These are phyloP conservation scores for Umbelopsis sp. DNA, from an alignment of 192 early-diverging fungal genomes.

Conservation along the genomic window DNA sequence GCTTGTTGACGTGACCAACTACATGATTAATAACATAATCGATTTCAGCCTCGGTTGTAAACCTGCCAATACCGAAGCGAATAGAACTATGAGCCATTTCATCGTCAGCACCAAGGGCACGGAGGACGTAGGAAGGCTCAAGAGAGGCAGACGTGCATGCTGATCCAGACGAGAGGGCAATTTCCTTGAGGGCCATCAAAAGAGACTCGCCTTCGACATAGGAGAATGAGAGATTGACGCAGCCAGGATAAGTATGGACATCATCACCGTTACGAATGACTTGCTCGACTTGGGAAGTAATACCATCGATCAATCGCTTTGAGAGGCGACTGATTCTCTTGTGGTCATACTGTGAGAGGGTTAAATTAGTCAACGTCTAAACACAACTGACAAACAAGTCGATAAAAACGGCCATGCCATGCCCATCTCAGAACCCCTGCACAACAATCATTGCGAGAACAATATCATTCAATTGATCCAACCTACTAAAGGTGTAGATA, in stretches of 20 bases:
- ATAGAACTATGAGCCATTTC: conserved; percentile 96
- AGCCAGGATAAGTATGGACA: conserved; percentile 76
- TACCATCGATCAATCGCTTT: conserved; percentile 76
- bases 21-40: conserved; percentile 88
- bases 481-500: background rate
- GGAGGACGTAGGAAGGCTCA: conserved; percentile 95
- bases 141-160: conserved; percentile 96
- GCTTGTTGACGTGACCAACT: conserved; percentile 74
- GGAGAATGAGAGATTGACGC: conserved; percentile 95
- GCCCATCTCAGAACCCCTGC: conserved; percentile 57
- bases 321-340: conserved; percentile 73
- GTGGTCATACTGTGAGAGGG: conserved; percentile 71
- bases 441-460: conserved; percentile 47
- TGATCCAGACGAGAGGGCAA: conserved; percentile 92
- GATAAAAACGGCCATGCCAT: too few relatives aligned
- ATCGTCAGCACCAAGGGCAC: conserved; percentile 95
- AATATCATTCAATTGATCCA: conserved; percentile 1
- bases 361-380: too few relatives aligned
- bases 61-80: conserved; percentile 94
- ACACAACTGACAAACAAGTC: too few relatives aligned
- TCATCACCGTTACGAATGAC: conserved; percentile 92
- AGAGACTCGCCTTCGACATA: conserved; percentile 98
- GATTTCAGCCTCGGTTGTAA: conserved; percentile 94
- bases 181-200: conserved; percentile 97
- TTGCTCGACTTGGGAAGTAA: conserved; percentile 73